A percentile compares a stretch with the other conserved stretches of the same genome.
These are phyloP conservation scores for Torulaspora maleeae DNA, from an alignment of 805 yeast species.

Conservation along the genomic window DNA sequence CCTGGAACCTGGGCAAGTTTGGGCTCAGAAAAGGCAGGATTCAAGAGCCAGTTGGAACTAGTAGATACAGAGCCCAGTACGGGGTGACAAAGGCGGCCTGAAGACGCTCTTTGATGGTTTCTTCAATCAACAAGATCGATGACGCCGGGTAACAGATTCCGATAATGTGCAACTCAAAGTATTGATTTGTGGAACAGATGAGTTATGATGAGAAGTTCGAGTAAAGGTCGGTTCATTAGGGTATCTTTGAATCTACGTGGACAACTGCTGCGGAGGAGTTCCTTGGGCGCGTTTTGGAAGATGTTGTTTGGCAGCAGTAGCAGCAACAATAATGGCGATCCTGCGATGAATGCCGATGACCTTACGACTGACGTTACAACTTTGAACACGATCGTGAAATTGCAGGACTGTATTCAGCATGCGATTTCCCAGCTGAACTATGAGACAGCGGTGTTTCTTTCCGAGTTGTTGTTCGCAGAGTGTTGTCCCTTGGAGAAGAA, in stretches of 20 bases:
- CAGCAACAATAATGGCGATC: slow-evolving; percentile 1
- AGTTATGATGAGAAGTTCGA: not conserved
- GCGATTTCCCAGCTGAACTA: slow-evolving; percentile 29
- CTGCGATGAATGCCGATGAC: slow-evolving; percentile 12
- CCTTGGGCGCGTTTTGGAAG: not conserved
- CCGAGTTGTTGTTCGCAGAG: slow-evolving; percentile 75
- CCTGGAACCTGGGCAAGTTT: too few relatives aligned
- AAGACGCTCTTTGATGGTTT: too few relatives aligned
- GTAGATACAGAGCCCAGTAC: too few relatives aligned
- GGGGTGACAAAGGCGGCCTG: too few relatives aligned
- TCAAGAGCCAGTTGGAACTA: too few relatives aligned
- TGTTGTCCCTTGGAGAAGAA: slow-evolving; percentile 25
- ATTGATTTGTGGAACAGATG: slow-evolving; percentile 4
- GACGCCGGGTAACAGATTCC: not conserved
- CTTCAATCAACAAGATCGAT: not conserved
- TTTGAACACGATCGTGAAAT: slow-evolving; percentile 13
- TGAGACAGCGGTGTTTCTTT: slow-evolving; percentile 75
- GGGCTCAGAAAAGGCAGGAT: too few relatives aligned
- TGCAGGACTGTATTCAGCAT: slow-evolving; percentile 19
- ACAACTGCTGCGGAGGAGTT: too few relatives aligned
- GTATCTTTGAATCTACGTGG: not conserved
- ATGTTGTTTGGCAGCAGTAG: slow-evolving; percentile 12
- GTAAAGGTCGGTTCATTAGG: not conserved
- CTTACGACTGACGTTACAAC: slow-evolving; percentile 9
- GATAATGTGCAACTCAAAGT: not conserved